Percentiles rank a stretch among this genome's conserved stretches.
These are phyloP conservation scores for Rhizopogon vulgaris DNA, from an alignment of 768 basidiomycete genomes.

Conservation along the genomic window DNA sequence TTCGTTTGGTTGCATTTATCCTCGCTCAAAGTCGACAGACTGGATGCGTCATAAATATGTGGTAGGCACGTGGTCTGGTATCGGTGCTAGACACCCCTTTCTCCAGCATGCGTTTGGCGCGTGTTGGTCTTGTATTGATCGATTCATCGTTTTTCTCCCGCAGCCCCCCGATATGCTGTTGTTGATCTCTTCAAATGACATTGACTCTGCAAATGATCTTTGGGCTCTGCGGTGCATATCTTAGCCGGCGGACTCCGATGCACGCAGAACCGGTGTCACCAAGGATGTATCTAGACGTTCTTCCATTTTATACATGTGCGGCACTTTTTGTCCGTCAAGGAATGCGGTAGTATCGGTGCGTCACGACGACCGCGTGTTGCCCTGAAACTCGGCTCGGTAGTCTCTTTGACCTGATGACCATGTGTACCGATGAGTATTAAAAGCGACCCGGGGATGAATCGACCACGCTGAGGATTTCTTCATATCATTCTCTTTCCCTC, in stretches of 20 bases:
- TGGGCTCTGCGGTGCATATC: no score
- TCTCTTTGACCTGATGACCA: background rate
- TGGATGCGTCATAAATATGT: background rate
- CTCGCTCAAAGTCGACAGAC: background rate
- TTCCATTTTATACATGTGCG: background rate
- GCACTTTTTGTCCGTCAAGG: background rate
- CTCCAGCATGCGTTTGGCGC: background rate
- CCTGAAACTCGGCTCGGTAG: background rate
- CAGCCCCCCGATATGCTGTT: slow-evolving; percentile 2
- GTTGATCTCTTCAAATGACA: background rate
- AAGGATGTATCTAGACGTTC: background rate
- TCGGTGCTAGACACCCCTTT: background rate
- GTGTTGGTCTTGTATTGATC: background rate
- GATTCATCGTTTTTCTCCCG: background rate
- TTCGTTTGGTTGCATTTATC: background rate
- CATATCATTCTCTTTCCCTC: background rate
- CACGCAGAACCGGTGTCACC: background rate
- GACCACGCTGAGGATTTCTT: background rate
- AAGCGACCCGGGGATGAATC: background rate
- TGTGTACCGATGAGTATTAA: background rate
- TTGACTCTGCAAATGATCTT: background rate
- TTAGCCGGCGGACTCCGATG: background rate
- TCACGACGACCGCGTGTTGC: background rate
- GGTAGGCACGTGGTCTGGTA: background rate
- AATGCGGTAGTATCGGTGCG: no score